Evolutionary conservation across 2,329 filamentous ascomycete species (phyloP), one percentile per base, ranked within the genome.

Genomic region (Fusarium pseudoanthophilum): DNA sequence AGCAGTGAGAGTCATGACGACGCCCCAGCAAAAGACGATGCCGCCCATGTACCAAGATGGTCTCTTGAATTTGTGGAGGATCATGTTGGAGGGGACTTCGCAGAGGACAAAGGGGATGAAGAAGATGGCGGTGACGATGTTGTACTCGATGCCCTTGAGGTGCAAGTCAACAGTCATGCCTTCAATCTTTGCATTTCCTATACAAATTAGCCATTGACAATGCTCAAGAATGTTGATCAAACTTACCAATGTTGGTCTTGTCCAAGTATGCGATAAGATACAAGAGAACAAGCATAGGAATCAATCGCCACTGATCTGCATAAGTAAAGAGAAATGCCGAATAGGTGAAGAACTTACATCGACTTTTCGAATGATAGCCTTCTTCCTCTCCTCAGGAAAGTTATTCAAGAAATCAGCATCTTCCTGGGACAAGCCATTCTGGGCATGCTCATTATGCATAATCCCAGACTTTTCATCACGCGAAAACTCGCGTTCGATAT

Each of bases 71-170:
- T 18, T 68, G 5, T 68, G 64, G 15, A 68, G 65, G 11, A 68
- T 61, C 63, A 67, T 68, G 26, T 68, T 68, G 7, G 65, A 68
- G 5, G 65, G 65, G 10, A 68, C 65, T 24, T 68, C 64, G 15
- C 57, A 73, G 16, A 73, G 26, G 7, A 65, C 60, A 4, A 73
- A 73, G 1, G 70, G 60, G 20, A 73, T 66, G 36, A 75, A 75
- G 56, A 75, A 75, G 10, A 86, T 79, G 1, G 84, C 83, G 11
- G 86, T 77, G 16, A 79, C 80, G 30, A 82, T 83, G 78, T 92
- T 92, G 81, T 92, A 93, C 77, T 91, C 84, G 32, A 85, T 84
- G 3, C 46, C 49, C 16, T 62, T 67, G 49, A 79, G 75, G 18
- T 61, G 32, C 18, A 79, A 69, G 28, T 79, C 75, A 2, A 45